A percentile compares a stretch with the other conserved stretches of the same genome.
These are phyloP conservation scores for Scutellaria barbata DNA, from an alignment of 257 asterid genomes.

Conservation along the genomic window DNA sequence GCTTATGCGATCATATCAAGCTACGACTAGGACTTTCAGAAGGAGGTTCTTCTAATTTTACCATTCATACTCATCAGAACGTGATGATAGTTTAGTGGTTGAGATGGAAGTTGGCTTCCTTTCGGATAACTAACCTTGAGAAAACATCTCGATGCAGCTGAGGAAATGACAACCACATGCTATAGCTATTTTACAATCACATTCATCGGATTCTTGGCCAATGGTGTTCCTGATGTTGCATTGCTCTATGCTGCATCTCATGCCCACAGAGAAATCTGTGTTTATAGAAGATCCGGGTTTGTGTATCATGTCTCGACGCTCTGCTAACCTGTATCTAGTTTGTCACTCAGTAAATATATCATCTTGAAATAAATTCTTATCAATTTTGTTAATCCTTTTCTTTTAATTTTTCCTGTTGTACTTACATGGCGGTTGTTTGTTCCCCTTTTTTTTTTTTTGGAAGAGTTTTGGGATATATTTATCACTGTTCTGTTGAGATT, in stretches of 20 bases:
- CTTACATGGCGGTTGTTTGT: conserved; percentile 32
- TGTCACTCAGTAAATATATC: conserved; percentile 27
- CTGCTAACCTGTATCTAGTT: conserved; percentile 35
- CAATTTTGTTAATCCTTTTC: conserved; percentile 15
- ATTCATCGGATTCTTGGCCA: conserved; percentile 3
- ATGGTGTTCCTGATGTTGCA: conserved; percentile 15
- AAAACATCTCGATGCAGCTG: conserved; percentile 10
- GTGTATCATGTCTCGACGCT: conserved; percentile 14
- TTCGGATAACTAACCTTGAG: conserved; percentile 21
- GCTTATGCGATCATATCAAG: conserved; percentile 59
- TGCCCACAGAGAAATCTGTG: conserved; percentile 14
- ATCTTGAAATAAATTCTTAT: conserved; percentile 30
- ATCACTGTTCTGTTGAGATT: conserved; percentile 14
- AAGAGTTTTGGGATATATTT: conserved; percentile 5
- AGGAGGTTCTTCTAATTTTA: conserved; percentile 51
- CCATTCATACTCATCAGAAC: no score
- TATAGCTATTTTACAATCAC: not conserved
- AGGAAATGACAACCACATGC: conserved; percentile 22
- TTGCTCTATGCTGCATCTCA: conserved; percentile 24
- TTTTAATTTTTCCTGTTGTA: not conserved
- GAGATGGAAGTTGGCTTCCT: conserved; percentile 21
- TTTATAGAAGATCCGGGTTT: conserved; percentile 9
- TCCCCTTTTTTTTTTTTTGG: not conserved
- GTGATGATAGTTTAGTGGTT: not conserved
- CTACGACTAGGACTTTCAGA: conserved; percentile 53